Base-by-base conservation (phyloP, 108 stramenopile species). In the Nannochloropsis gaditana region DNA sequence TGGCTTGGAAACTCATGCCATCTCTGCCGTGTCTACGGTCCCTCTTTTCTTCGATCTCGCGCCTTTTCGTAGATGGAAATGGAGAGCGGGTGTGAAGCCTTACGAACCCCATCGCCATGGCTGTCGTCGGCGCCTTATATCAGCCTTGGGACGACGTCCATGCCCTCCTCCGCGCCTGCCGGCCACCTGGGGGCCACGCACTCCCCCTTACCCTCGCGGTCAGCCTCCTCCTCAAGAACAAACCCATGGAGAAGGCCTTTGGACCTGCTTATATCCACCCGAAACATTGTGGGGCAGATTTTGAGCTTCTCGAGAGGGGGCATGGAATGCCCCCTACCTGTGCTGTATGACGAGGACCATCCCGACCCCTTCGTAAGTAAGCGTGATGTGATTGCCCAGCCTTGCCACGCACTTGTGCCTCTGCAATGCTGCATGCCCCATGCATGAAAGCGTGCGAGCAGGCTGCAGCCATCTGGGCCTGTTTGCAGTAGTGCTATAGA, bases 311-410 rank as follows among this genome's bases (percentile, higher is more conserved):
- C 59, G 59, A 73, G 59, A n/a, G 59, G 59, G 8, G 59, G 59
- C 19, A 73, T 73, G 59, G 59, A 73, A n/a, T 73, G 59, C n/a
- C 59, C 59, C 0, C n/a, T 73, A n/a, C 59, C 59, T 73, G 15
- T 73, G 19, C n/a, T 73, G 59, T 73, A n/a, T n/a, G 59, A 73
- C 6, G 59, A 73, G 59, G 59, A 73, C 59, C 59, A 73, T 73
- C 59, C 59, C 6, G 59, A 73, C n/a, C 59, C 59, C 15, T 73
- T 15, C n/a, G 59, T 73, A 73, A 73, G 59, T 73, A 73, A 73
- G 31, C 31, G 31, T 31, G 31, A 31, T 31, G 31, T 31, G 31
- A 31, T 31, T 31, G 31, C 31, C 31, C 31, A 31, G 31, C 31
- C 31, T 31, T 31, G 31, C 31, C 31, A 31, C 31, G 31, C 31